Conservation (phyloP, 176 grass and related monocot genomes). For the Avena sativa region DNA sequence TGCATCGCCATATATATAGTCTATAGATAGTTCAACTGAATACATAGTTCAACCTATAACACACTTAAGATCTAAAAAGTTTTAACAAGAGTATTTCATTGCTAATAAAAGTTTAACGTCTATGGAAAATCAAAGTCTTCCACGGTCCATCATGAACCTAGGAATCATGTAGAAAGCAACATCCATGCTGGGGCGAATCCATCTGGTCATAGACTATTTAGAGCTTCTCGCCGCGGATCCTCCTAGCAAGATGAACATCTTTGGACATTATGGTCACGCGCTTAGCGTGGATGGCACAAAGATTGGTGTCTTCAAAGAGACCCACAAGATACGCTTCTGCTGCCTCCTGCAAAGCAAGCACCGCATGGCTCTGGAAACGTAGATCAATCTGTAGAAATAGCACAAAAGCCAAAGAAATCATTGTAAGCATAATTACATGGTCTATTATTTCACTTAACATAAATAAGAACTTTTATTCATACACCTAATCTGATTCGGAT, state of each 20-base stretch:
- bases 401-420: background rate
- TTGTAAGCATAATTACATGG: background rate
- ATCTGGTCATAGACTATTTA: background rate
- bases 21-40: too few relatives aligned
- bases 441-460: background rate
- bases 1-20: background rate
- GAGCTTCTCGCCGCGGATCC: background rate
- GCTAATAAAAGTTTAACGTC: background rate
- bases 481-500: background rate
- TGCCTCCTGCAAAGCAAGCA: background rate
- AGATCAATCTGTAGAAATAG: background rate
- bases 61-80: background rate
- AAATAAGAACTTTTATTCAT: background rate
- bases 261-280: background rate
- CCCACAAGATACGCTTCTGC: background rate
- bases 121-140: too few relatives aligned
- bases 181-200: background rate
- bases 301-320: background rate
- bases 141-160: too few relatives aligned
- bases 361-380: background rate
- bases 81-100: background rate
- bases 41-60: background rate
- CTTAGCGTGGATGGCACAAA: background rate
- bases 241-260: background rate
- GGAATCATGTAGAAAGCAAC: background rate